phyloP scores from a whole-genome alignment of 805 yeast genomes.

The Starmerella gropengiesseri region DNA sequence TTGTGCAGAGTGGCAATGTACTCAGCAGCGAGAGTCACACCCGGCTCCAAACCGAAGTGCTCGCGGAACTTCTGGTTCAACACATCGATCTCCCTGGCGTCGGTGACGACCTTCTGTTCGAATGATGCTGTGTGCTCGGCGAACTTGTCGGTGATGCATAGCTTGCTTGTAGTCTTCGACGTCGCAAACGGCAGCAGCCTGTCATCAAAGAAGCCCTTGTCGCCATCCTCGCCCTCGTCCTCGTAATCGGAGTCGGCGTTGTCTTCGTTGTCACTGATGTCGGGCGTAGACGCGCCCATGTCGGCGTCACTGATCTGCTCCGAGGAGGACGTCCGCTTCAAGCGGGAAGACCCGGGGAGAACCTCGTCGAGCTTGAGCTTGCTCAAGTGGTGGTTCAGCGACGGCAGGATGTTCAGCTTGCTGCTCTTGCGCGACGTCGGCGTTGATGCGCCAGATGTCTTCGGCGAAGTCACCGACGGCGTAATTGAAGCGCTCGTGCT shows the following conservation, averaged over 20 bases:
- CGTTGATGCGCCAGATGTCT: background rate
- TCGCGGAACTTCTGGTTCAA: conserved; percentile 50
- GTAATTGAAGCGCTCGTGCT: background rate
- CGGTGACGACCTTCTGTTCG: background rate
- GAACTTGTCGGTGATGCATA: background rate
- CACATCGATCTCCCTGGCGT: conserved; percentile 27
- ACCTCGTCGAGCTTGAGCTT: conserved; percentile 11
- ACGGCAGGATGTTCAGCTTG: conserved; percentile 8
- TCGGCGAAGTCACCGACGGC: background rate
- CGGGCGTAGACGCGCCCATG: conserved; percentile 1
- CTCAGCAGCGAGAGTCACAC: conserved; percentile 47
- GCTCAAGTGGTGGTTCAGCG: conserved; percentile 6
- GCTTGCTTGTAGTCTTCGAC: conserved; percentile 5
- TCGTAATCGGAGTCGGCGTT: conserved; percentile 15
- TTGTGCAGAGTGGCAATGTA: conserved; percentile 32
- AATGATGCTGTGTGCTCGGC: background rate
- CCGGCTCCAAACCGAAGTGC: conserved; percentile 52
- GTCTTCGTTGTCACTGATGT: conserved; percentile 10
- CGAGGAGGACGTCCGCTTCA: background rate
- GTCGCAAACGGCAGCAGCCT: conserved; percentile 1
- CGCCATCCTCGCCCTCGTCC: background rate
- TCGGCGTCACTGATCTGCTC: background rate
- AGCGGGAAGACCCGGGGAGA: background rate
- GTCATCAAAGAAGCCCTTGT: conserved; percentile 8
- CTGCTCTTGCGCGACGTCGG: background rate